These are phyloP conservation scores for Lathyrus sativus DNA, from an alignment of 306 rosid species.

Conservation along the genomic window DNA sequence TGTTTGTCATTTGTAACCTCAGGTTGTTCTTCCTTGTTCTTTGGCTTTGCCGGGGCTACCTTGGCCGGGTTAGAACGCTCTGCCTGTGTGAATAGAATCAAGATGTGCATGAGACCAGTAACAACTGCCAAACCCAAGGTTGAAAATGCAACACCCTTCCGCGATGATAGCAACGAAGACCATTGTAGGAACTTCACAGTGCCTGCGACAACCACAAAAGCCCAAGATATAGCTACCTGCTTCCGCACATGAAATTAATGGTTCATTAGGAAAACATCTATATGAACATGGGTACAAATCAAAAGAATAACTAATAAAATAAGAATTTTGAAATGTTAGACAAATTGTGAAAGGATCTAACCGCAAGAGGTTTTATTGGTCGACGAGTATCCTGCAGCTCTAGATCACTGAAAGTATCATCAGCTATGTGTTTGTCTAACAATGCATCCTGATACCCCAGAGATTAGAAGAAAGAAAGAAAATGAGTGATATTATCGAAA, in stretches of 20 bases:
- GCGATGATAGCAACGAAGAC: constrained; percentile 72
- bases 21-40: constrained; percentile 39
- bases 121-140: constrained; percentile 57
- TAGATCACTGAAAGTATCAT: constrained; percentile 69
- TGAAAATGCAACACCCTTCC: constrained; percentile 84
- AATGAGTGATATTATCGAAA: constrained; percentile 12
- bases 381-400: constrained; percentile 62
- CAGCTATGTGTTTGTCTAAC: constrained; percentile 74
- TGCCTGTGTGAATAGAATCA: constrained; percentile 83
- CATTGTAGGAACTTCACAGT: constrained; percentile 63
- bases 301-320: constrained; percentile 15
- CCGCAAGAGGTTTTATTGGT: constrained; percentile 84
- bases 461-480: constrained; percentile 8
- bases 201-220: constrained; percentile 61
- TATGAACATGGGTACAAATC: background rate
- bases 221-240: constrained; percentile 83
- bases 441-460: constrained; percentile 65
- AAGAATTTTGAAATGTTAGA: background rate
- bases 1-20: constrained; percentile 51
- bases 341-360: constrained; percentile 43
- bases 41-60: constrained; percentile 59
- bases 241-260: constrained; percentile 25
- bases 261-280: constrained; percentile 25
- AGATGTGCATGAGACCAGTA: constrained; percentile 76
- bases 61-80: constrained; percentile 84